phyloP scores from a whole-genome alignment of 495 filamentous ascomycete genomes.

The Penicillium herquei region DNA sequence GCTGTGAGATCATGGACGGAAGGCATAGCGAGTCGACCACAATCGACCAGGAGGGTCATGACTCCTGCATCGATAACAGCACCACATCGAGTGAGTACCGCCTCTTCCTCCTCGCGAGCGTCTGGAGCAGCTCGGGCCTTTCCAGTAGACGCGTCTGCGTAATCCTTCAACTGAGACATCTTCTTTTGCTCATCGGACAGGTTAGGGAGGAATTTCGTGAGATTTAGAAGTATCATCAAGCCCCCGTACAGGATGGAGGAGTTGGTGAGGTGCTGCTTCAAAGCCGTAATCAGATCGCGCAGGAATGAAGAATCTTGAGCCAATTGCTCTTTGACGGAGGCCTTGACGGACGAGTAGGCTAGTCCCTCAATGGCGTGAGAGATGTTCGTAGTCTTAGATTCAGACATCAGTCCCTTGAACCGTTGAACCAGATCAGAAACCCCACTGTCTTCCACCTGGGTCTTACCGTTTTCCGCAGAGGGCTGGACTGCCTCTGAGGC shows the following conservation, averaged over 20 bases:
- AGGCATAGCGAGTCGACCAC: conserved; percentile 62
- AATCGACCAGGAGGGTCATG: conserved; percentile 69
- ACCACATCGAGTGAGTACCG: conserved; percentile 74
- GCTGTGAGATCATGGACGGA: conserved; percentile 67
- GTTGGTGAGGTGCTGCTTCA: conserved; percentile 59
- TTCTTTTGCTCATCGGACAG: conserved; percentile 89
- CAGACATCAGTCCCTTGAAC: conserved; percentile 75
- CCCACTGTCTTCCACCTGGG: conserved; percentile 48
- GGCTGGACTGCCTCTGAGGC: conserved; percentile 42
- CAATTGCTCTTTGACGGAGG: conserved; percentile 78
- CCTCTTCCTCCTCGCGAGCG: conserved; percentile 67
- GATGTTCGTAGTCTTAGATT: conserved; percentile 52
- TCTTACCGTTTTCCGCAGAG: conserved; percentile 38
- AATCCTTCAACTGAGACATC: conserved; percentile 85
- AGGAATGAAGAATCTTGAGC: conserved; percentile 65
- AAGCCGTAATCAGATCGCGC: conserved; percentile 58
- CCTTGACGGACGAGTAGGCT: conserved; percentile 82
- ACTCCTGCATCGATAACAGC: conserved; percentile 71
- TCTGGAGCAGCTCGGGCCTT: conserved; percentile 53
- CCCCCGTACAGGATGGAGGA: conserved; percentile 79
- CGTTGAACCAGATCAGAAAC: conserved; percentile 71
- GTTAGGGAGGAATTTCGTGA: conserved; percentile 77
- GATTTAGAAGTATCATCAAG: conserved; percentile 76
- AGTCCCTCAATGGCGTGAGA: conserved; percentile 85
- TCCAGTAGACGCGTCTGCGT: conserved; percentile 76